phyloP scores from a whole-genome alignment of 2,329 filamentous ascomycete genomes.

The Colletotrichum sp. region DNA sequence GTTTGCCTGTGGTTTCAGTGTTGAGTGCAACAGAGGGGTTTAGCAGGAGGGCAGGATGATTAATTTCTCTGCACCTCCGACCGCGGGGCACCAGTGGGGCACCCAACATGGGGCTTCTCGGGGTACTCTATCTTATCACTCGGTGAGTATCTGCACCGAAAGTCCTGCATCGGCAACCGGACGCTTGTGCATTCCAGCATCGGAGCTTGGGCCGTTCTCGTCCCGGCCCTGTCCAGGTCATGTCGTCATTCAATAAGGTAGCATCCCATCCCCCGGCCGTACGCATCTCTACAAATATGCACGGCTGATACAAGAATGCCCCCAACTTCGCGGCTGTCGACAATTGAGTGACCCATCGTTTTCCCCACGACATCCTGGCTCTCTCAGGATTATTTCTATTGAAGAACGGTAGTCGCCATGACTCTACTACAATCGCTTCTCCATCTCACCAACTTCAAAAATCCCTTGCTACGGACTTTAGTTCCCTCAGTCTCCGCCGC shows the following conservation, averaged over 20 bases:
- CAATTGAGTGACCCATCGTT: background rate
- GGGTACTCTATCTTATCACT: background rate
- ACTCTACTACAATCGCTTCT: constrained; percentile 54
- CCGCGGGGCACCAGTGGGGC: constrained; percentile 13
- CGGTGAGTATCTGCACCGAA: background rate
- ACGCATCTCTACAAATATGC: background rate
- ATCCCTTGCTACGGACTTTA: constrained; percentile 66
- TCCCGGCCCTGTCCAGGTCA: background rate
- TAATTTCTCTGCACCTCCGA: constrained; percentile 4
- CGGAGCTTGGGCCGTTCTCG: background rate
- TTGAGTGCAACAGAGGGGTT: background rate
- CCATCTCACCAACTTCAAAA: constrained; percentile 64
- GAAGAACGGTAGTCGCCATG: constrained; percentile 25
- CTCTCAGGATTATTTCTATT: background rate
- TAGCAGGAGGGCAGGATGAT: background rate
- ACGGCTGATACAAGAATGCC: background rate
- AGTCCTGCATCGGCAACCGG: background rate
- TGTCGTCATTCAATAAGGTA: constrained; percentile 11
- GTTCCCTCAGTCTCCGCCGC: constrained; percentile 67
- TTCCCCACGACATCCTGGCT: background rate
- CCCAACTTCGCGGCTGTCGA: background rate
- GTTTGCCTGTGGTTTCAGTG: background rate
- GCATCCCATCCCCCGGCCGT: background rate
- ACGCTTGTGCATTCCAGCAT: background rate
- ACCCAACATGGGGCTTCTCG: background rate